Base-by-base conservation (phyloP, 2,329 filamentous ascomycete species). In the Ceratocystis albifundus region DNA sequence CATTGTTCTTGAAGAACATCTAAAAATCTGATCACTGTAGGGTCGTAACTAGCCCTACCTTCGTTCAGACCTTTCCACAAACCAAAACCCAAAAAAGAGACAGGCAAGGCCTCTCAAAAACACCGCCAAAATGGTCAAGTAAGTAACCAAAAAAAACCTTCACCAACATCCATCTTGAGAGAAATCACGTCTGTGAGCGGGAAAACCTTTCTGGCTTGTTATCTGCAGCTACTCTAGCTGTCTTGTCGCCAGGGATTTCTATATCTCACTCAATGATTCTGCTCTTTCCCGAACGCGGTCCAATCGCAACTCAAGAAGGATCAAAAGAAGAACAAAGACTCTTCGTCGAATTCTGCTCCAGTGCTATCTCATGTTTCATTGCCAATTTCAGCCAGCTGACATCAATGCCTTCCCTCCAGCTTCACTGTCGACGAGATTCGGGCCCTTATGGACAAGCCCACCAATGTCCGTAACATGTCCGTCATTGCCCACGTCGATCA, bases 401-500 rank as follows among this genome's bases (percentile, higher is more conserved):
- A 73, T 74, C n/a, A 32, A 53, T 28, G 30, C 28, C 72, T 71
- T 69, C 69, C 69, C 71, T 72, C 77, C 77, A 96, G 92, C 88
- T 97, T 97, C 88, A 97, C 94, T 77, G 88, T 96, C 82, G 93
- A 97, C 79, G 92, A 90, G 86, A 89, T 91, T 79, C 87, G 88
- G 79, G 73, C 70, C 74, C 75, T 89, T 77, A 89, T 89, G 88
- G 88, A 90, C 85, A 87, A 87, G 81, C 86, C 88, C 73, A 82
- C 78, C 77, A 87, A 88, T 79, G 84, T 87, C 78, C 83, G 84
- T 80, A 97, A 97, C 87, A 97, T 96, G 93, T 96, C 91, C 83
- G 94, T 99, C 80, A 97, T 97, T 90, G 94, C 94, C 80, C 94
- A 99, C 84, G 92, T 99, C 87, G 94, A 99, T 82, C 94, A 99